Evolutionary conservation across 176 grass and related monocot genomes (phyloP).

Genomic region (Hordeum vulgare): MorexV3_pseudomolecules_assembly NC_058524.1:270077936-270078435

Average conservation of each 20-base stretch:
- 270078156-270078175: slow-evolving; percentile 83
- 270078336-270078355: slow-evolving; percentile 8
- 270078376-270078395: background rate
- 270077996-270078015: too few relatives aligned
- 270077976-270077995: too few relatives aligned
- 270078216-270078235: background rate
- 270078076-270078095: slow-evolving; percentile 57
- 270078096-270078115: slow-evolving; percentile 43
- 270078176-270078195: slow-evolving; percentile 69
- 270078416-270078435: background rate
- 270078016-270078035: background rate
- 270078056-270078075: slow-evolving; percentile 7
- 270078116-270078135: slow-evolving; percentile 46
- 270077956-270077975: too few relatives aligned
- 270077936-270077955: too few relatives aligned
- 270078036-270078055: background rate
- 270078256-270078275: background rate
- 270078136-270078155: slow-evolving; percentile 85
- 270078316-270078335: background rate
- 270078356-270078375: background rate
- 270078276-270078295: background rate
- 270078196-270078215: slow-evolving; percentile 17
- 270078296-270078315: background rate
- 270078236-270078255: background rate
- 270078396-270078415: background rate